Base-by-base conservation (phyloP, 805 yeast species). In the Starmera pachycereana region DNA sequence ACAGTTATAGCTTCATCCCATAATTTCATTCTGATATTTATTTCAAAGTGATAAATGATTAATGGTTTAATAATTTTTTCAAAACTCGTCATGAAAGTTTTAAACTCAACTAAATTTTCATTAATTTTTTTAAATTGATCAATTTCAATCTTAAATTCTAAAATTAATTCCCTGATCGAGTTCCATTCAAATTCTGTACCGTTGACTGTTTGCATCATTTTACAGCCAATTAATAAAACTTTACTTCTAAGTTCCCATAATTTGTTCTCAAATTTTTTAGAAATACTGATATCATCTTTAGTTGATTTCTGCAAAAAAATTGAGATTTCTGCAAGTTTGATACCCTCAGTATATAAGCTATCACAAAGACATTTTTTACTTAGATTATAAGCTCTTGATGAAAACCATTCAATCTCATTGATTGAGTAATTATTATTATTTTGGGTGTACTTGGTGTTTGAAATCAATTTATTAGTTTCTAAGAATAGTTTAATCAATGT, bases 381-480 rank as follows among this genome's bases (percentile, higher is more conserved):
- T 12, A 59, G 33, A 37, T 63, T 65, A 39, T 59, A 65, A 1
- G 63, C 48, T 6, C 54, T 54, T 2, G 68, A 54, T 0, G 62
- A 53, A 46, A 66, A 63, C 72, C 72, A 67, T 44, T 61, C 67
- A 16, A 62, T 44, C 35, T 67, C 72, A 35, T 56, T 55, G 6
- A 47, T 42, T 1, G 61, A 49, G n/a, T 60, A 45, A 6, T 39
- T 38, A 19, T 48, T 38, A 19, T 48, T 50, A 16, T 34, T 35
- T 13, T 35, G 29, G 3, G 37, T 33, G 14, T 41, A 27, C 14
- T 29, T 12, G 14, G 42, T 30, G 28, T 38, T 41, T 35, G 33
- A 39, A 9, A 51, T 42, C 48, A 44, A 37, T 18, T 32, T 38
- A n/a, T 37, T n/a, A 13, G 44, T 41, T 36, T 53, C 46, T 33